phyloP scores from a whole-genome alignment of 1,284 basidiomycete species.

The Hortiboletus rubellus region DNA sequence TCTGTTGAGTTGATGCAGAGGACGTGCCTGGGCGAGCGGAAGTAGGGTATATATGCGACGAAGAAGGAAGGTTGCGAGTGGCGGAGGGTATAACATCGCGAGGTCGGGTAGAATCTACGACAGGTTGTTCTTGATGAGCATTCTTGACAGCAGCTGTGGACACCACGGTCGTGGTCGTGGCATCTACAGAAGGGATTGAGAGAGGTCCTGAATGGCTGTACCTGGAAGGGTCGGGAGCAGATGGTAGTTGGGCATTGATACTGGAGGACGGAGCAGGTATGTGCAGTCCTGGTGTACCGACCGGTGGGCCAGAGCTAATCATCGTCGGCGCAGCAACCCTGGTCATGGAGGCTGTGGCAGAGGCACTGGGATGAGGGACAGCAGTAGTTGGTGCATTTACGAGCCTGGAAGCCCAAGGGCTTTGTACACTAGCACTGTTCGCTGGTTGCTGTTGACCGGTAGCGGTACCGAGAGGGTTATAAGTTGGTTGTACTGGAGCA shows the following conservation, averaged over 20 bases:
- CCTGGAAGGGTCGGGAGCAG: slow-evolving; percentile 15
- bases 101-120: slow-evolving; percentile 22
- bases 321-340: slow-evolving; percentile 9
- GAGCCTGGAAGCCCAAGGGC: slow-evolving; percentile 11
- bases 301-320: not conserved
- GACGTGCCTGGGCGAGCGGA: slow-evolving; percentile 22
- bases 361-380: not conserved
- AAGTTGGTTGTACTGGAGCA: slow-evolving; percentile 8
- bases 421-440: slow-evolving; percentile 9
- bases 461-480: not conserved
- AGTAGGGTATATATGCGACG: slow-evolving; percentile 27
- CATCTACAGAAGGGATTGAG: slow-evolving; percentile 18
- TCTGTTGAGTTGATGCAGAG: slow-evolving; percentile 21
- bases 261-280: slow-evolving; percentile 1
- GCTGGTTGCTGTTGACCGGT: slow-evolving; percentile 12
- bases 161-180: slow-evolving; percentile 8
- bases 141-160: slow-evolving; percentile 21
- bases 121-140: slow-evolving; percentile 21
- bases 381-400: slow-evolving; percentile 1
- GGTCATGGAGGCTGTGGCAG: slow-evolving; percentile 4
- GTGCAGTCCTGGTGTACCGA: slow-evolving; percentile 13
- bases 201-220: slow-evolving; percentile 19
- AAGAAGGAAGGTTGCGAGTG: slow-evolving; percentile 21
- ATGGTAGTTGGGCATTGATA: slow-evolving; percentile 13
- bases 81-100: slow-evolving; percentile 23